Evolutionary conservation across 2,329 filamentous ascomycete species (phyloP).

Genomic region (Neurospora sp.): DNA sequence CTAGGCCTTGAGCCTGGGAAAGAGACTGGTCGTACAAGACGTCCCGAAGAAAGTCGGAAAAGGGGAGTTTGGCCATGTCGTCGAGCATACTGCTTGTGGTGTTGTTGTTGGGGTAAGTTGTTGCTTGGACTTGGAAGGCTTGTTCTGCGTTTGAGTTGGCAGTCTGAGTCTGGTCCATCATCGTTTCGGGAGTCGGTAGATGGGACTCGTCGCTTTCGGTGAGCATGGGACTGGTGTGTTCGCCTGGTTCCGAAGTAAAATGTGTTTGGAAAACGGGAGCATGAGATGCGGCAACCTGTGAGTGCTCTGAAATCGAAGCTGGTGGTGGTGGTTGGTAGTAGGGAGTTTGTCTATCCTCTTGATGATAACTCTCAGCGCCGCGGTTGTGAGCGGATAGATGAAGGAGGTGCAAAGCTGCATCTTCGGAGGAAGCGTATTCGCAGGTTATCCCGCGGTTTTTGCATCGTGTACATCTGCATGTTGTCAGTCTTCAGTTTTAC

Average conservation of each 20-base stretch:
- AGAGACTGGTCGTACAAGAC: slow-evolving; percentile 38
- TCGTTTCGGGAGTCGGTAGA: slow-evolving; percentile 25
- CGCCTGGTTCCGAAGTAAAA: slow-evolving; percentile 12
- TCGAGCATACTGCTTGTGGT: slow-evolving; percentile 10
- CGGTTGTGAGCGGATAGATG: slow-evolving; percentile 29
- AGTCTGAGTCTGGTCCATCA: slow-evolving; percentile 16
- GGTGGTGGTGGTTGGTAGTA: slow-evolving; percentile 3
- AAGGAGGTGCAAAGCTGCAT: slow-evolving; percentile 33
- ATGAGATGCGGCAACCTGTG: not conserved
- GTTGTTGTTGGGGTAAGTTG: slow-evolving; percentile 7
- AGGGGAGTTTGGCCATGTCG: slow-evolving; percentile 29
- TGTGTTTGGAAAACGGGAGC: not conserved
- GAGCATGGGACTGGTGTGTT: slow-evolving; percentile 18
- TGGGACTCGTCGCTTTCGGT: slow-evolving; percentile 25
- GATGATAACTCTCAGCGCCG: not conserved
- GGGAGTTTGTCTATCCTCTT: slow-evolving; percentile 6
- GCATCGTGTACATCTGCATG: slow-evolving; percentile 35
- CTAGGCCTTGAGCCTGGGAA: slow-evolving; percentile 31
- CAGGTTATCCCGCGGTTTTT: slow-evolving; percentile 36
- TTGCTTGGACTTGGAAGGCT: slow-evolving; percentile 3
- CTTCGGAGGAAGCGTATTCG: slow-evolving; percentile 29
- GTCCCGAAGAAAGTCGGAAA: slow-evolving; percentile 41
- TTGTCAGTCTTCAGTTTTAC: not conserved
- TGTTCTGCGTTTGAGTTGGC: slow-evolving; percentile 8
- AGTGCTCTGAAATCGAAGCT: slow-evolving; percentile 7